Conservation (phyloP, 805 yeast species). For the Tetrapisispora taiwanensis region DNA sequence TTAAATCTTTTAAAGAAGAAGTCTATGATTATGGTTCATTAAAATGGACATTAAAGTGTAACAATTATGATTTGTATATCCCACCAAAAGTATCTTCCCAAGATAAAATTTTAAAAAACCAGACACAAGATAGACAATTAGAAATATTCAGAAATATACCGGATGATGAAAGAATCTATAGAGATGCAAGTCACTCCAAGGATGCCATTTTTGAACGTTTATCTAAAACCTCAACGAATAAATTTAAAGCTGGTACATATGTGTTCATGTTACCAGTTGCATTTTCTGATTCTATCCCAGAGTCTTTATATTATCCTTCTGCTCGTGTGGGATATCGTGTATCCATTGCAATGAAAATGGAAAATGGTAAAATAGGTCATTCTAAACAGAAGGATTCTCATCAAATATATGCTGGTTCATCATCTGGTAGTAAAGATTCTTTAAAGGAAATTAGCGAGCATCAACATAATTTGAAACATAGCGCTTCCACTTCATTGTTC, state of each 20-base stretch:
- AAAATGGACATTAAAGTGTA: conserved; percentile 35
- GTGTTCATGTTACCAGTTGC: conserved; percentile 53
- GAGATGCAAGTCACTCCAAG: conserved; percentile 7
- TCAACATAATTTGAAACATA: conserved; percentile 4
- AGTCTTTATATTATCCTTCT: conserved; percentile 34
- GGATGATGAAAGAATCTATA: conserved; percentile 6
- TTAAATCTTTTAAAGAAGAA: conserved; percentile 36
- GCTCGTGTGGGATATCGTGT: conserved; percentile 20
- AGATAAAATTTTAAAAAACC: conserved; percentile 7
- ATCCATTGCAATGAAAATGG: conserved; percentile 12
- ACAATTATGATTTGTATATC: conserved; percentile 36
- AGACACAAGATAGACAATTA: conserved; percentile 1
- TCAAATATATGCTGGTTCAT: not conserved
- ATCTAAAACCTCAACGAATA: not conserved
- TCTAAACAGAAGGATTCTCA: not conserved
- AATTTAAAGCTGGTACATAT: conserved; percentile 53
- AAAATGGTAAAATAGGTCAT: conserved; percentile 2
- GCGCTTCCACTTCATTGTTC: conserved; percentile 11
- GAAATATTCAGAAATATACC: conserved; percentile 7
- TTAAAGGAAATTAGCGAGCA: conserved; percentile 10
- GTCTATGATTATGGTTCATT: conserved; percentile 38
- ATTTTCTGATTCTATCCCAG: conserved; percentile 52
- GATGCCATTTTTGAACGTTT: conserved; percentile 2
- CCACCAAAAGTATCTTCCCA: conserved; percentile 17
- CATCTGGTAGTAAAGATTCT: not conserved